Evolutionary conservation across 441 rosid genomes (phyloP), one percentile per base, ranked within the genome.

Genomic region (Erysimum cheiri): DNA sequence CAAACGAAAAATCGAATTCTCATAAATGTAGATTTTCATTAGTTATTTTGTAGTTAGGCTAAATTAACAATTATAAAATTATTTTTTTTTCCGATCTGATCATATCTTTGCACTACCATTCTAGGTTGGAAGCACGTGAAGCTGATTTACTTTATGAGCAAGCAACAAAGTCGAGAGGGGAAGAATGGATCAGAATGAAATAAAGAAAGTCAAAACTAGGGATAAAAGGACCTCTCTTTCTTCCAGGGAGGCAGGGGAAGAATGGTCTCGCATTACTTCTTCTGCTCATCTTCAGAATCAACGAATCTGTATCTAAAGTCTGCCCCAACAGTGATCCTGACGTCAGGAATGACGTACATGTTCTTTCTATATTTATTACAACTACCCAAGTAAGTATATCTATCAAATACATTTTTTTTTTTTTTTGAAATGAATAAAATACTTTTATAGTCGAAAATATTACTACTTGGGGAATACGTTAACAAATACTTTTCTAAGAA

Each of bases 311-410:
- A 53, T 66, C 52, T 24, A n/a, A 19, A 31, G 37, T 69, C 24
- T 43, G 31, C 8, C 13, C 17, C 0, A 31, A 31, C 35, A 10
- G 54, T 48, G 11, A 57, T 13, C 9, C 15, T 64, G 70, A 72
- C 76, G 50, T 57, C 76, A 72, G 55, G 56, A 70, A 12, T 72
- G 70, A 72, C 76, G 9, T 26, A 33, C 14, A 7, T 36, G 56
- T 7, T 71, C 19, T 43, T 61, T n/a, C 56, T 53, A 6, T 53
- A 10, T 43, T 4, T 43, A 55, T 43, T n/a, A n/a, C 62, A 24
- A 31, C 29, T 54, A 12, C 75, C 39, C 75, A 71, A 63, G 24
- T 19, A 71, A 63, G 24, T 19, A 19, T 39, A 6, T 39, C 4
- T 49, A 37, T 62, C 14, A 28, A 1, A 15, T 14, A 43, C 26